Conservation (phyloP, 202 grass and related monocot genomes). For the Panicum hallii region DNA sequence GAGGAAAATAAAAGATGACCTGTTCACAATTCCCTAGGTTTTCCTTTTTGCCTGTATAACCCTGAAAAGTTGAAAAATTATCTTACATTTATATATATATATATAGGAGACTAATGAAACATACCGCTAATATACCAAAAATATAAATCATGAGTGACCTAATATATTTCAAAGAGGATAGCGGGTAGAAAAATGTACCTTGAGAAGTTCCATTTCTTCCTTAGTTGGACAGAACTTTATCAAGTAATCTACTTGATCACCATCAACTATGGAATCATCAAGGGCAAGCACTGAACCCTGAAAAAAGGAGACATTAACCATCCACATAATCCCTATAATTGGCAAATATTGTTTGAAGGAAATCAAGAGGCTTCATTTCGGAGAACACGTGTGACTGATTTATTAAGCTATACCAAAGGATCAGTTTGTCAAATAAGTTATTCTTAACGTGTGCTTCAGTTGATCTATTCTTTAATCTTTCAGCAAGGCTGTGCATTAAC, state of each 20-base stretch:
- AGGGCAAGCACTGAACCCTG: slow-evolving; percentile 80
- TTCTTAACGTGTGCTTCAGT: neutral
- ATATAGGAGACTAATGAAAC: neutral
- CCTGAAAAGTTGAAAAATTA: slow-evolving; percentile 60
- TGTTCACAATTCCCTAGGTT: slow-evolving; percentile 94
- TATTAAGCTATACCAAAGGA: slow-evolving; percentile 33
- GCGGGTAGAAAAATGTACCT: slow-evolving; percentile 57
- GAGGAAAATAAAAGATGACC: slow-evolving; percentile 58
- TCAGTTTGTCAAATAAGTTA: slow-evolving; percentile 24
- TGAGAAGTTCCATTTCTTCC: slow-evolving; percentile 88
- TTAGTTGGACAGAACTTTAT: slow-evolving; percentile 98
- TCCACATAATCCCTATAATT: slow-evolving; percentile 27
- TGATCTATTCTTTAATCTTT: too few species aligned
- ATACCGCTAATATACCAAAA: slow-evolving; percentile 14
- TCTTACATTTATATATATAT: neutral
- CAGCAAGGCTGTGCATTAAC: too few species aligned
- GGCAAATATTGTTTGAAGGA: slow-evolving; percentile 29
- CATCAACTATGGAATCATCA: slow-evolving; percentile 83
- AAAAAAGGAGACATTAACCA: slow-evolving; percentile 31
- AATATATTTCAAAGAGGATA: slow-evolving; percentile 47
- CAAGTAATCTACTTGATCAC: slow-evolving; percentile 87
- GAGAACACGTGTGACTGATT: slow-evolving; percentile 14
- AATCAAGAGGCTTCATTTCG: slow-evolving; percentile 6
- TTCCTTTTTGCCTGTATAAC: slow-evolving; percentile 73
- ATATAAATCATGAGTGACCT: neutral